Evolutionary conservation across 1,139 yeast genomes (phyloP), one percentile per base, ranked within the genome.

Genomic region (Suhomyces taliae): DNA sequence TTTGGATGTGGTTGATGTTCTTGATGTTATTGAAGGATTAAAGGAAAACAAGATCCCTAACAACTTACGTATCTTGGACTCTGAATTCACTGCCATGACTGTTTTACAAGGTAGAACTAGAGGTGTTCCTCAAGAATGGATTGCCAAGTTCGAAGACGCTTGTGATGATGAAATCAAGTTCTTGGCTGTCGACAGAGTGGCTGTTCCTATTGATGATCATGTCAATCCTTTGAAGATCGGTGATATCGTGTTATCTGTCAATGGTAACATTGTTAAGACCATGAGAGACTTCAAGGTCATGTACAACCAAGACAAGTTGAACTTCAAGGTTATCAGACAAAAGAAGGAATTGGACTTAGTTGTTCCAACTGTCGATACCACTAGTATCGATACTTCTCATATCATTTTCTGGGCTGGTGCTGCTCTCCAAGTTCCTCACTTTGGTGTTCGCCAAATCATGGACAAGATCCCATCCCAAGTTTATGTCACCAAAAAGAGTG

Each of bases 91-190:
- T 31, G 75, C 91, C 0, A 73, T 87, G 43, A 79, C 89, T 1
- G 75, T 90, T 27, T 78, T 85, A 29, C 87, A 84, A 58, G 96
- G 96, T 3, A 82, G 97, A 65, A 80, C 88, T 42, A 78, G 90
- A 59, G 96, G 96, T 12, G 96, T 90, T 19, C 80, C 93, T 1
- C 93, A 87, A 57, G 82, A 82, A 37, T 89, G 96, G 95, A 86
- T 90, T 52, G 62, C 74, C 34, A 75, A 74, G 54, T 79, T 88
- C 60, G 96, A 88, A 62, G 74, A 78, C 32, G 74, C 59, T 27
- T 66, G 74, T 44, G 73, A 76, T 33, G 89, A 86, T 58, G 83
- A 87, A 56, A 76, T 86, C 43, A 90, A 88, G 59, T 80, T 90
- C 52, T 78, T 89, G 60, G 74, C 83, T 11, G 95, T 89, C 12